A percentile compares a stretch with the other conserved stretches of the same genome.
Conservation (phyloP, 306 rosid genomes). For the Acacia melanoxylon region DNA sequence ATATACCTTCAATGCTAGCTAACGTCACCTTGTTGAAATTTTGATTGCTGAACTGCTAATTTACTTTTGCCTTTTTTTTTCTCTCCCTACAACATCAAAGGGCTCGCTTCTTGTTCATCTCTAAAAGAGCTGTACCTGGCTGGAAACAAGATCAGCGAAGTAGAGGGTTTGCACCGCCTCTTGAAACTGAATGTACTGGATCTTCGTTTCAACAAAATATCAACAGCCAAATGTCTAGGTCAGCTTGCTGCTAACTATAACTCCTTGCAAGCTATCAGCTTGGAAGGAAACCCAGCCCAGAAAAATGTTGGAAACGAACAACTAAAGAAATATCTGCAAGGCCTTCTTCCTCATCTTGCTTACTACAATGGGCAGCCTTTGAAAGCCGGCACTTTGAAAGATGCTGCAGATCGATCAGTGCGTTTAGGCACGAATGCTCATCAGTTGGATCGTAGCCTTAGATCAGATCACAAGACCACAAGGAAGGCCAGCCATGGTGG, state of each 20-base stretch:
- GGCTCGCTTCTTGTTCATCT: conserved; percentile 87
- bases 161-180: conserved; percentile 96
- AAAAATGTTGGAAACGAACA: conserved; percentile 97
- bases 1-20: not conserved
- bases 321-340: conserved; percentile 79
- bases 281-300: conserved; percentile 94
- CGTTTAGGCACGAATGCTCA: conserved; percentile 64
- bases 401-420: conserved; percentile 61
- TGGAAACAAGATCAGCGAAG: conserved; percentile 94
- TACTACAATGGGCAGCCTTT: conserved; percentile 72
- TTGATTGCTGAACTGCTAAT: conserved; percentile 16
- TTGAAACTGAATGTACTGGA: conserved; percentile 78
- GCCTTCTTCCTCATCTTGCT: conserved; percentile 88
- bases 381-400: conserved; percentile 63
- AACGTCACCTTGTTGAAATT: conserved; percentile 18
- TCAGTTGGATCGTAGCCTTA: conserved; percentile 69
- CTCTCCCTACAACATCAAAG: conserved; percentile 39
- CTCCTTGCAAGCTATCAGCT: conserved; percentile 84
- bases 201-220: conserved; percentile 84
- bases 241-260: conserved; percentile 94
- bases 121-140: conserved; percentile 92
- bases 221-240: conserved; percentile 90
- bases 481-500: conserved; percentile 55
- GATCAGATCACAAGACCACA: conserved; percentile 67
- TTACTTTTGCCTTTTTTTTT: not conserved